These are phyloP conservation scores for Blastomyces silverae DNA, from an alignment of 2,329 filamentous ascomycete species.

Conservation along the genomic window DNA sequence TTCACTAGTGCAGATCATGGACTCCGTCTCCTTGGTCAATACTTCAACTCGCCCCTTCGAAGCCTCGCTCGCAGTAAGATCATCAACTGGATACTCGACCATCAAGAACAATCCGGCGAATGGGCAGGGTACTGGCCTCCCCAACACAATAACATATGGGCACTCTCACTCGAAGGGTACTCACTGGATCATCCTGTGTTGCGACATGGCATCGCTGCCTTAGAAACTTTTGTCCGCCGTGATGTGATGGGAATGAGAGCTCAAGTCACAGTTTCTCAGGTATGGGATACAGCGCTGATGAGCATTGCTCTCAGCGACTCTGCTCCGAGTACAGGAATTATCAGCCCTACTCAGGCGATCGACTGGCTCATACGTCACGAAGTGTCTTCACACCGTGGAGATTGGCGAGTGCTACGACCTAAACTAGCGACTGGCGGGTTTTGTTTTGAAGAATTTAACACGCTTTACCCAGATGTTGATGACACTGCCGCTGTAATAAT, in stretches of 20 bases:
- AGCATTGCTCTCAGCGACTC: conserved; percentile 27
- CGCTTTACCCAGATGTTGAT: conserved; percentile 32
- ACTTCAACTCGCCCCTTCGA: conserved; percentile 18
- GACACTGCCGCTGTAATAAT: conserved; percentile 31
- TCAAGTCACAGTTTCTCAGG: conserved; percentile 28
- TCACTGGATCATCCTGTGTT: conserved; percentile 23
- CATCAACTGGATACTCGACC: conserved; percentile 30
- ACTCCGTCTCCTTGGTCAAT: conserved; percentile 21
- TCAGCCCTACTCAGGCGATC: background rate
- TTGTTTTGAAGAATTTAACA: conserved; percentile 31
- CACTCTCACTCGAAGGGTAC: conserved; percentile 30
- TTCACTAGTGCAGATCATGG: conserved; percentile 20
- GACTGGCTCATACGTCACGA: conserved; percentile 21
- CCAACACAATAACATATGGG: conserved; percentile 26
- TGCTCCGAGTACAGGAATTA: conserved; percentile 5
- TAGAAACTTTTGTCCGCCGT: conserved; percentile 27
- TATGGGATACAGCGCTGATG: conserved; percentile 37
- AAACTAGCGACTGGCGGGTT: conserved; percentile 26
- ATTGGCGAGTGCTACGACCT: conserved; percentile 28
- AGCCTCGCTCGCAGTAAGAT: conserved; percentile 23
- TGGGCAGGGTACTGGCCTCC: conserved; percentile 30
- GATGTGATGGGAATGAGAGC: conserved; percentile 28
- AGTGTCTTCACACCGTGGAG: conserved; percentile 24
- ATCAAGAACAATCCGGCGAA: conserved; percentile 28
- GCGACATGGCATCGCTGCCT: conserved; percentile 23